Percentiles rank a stretch among this genome's conserved stretches.
Evolutionary conservation across 129 eudicot species (phyloP).

Genomic region (Ambrosia artemisiifolia): DNA sequence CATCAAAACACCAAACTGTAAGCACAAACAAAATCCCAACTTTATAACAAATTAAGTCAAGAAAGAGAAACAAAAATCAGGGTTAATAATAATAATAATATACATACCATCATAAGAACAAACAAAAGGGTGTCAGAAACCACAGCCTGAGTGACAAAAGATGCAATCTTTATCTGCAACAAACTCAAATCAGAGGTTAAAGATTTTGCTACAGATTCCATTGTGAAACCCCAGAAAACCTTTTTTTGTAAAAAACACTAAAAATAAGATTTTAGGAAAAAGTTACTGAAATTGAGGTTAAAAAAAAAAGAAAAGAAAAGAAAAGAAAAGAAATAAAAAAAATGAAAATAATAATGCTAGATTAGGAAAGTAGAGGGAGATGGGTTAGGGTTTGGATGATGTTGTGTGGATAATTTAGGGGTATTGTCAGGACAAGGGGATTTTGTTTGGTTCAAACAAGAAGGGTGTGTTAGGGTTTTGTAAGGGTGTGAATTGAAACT

Average conservation of each 20-base stretch:
- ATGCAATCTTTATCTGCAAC: slow-evolving; percentile 26
- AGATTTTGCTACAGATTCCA: slow-evolving; percentile 39
- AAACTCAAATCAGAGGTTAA: slow-evolving; percentile 36
- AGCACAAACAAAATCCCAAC: slow-evolving; percentile 11
- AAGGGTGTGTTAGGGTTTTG: slow-evolving; percentile 9
- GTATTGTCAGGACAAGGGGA: slow-evolving; percentile 29
- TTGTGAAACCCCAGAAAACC: slow-evolving; percentile 24
- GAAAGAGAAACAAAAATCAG: background rate
- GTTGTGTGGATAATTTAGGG: slow-evolving; percentile 8
- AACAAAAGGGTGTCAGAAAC: slow-evolving; percentile 44
- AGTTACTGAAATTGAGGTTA: slow-evolving; percentile 10
- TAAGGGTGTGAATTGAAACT: background rate
- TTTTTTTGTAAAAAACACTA: slow-evolving; percentile 7
- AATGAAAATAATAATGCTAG: background rate
- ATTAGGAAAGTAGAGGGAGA: slow-evolving; percentile 3
- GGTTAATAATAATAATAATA: background rate
- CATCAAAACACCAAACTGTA: background rate
- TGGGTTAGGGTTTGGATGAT: slow-evolving; percentile 33
- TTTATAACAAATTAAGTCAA: background rate
- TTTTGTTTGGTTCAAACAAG: slow-evolving; percentile 13
- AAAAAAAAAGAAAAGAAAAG: background rate
- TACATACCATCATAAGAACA: slow-evolving; percentile 54
- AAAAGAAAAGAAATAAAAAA: background rate
- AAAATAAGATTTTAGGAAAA: slow-evolving; percentile 5
- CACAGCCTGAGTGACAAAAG: slow-evolving; percentile 41